Evolutionary conservation across 306 rosid genomes (phyloP), one percentile per base, ranked within the genome.

Genomic region (Purshia tridentata): DNA sequence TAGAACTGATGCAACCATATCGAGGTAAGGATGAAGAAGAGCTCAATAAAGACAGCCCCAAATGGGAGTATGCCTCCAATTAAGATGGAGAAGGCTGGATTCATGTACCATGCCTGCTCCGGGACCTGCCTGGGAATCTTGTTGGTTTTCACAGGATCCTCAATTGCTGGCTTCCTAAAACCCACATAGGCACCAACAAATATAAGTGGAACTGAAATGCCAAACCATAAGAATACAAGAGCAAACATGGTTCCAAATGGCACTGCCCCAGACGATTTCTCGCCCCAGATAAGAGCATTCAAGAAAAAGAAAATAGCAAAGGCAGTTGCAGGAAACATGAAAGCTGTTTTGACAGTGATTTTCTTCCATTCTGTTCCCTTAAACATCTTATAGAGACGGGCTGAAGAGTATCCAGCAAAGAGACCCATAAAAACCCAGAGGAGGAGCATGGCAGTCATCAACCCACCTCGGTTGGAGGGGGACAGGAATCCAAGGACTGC

Each of bases 181-280:
- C 98, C 96, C 18, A 89, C 52, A 73, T 94, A 89, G 16, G 89
- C 82, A 23, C 97, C 98, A 44, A 89, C 80, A 62, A 85, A 86
- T 14, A 88, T 86, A 5, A 94, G 94, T 8, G 98, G 98, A 58
- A 94, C 96, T n/a, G 97, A 94, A 77, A 94, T 94, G 37, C 98
- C 89, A 50, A 94, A 94, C 98, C 98, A 94, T 74, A 91, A 81
- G 77, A 85, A 80, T 65, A 94, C 97, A 71, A 94, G 89, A 18
- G 97, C 94, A 85, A 91, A 89, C 98, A 93, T 91, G 70, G 98
- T 91, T 54, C 98, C 98, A 11, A 93, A 93, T 12, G 98, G 98
- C 40, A 93, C 97, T 42, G 98, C 98, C 60, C 98, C 96, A 13
- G 96, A 93, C 22, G 98, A 93, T 69, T 79, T 86, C 72, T 94